Conservation (phyloP, 352 stramenopile species). For the Globisporangium echinulatum region DNA sequence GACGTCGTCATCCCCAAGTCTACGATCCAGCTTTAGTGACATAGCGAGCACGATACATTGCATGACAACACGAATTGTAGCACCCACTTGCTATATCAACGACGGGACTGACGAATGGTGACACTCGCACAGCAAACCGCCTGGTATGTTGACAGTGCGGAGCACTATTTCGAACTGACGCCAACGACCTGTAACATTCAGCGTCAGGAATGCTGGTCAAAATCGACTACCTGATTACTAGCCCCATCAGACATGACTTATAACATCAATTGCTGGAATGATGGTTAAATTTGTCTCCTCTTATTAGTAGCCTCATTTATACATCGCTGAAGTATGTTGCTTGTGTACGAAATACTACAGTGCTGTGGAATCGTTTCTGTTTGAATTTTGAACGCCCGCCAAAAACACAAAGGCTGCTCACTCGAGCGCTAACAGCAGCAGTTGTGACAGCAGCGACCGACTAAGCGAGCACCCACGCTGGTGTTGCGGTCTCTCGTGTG, state of each 20-base stretch:
- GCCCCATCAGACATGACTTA: too few relatives aligned
- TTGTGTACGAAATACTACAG: background rate
- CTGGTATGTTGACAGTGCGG: too few relatives aligned
- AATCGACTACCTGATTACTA: too few relatives aligned
- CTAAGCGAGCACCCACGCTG: background rate
- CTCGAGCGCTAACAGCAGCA: background rate
- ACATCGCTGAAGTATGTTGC: background rate
- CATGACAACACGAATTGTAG: too few relatives aligned
- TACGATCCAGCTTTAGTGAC: slow-evolving; percentile 45
- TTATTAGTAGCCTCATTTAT: background rate
- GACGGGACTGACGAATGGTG: too few relatives aligned
- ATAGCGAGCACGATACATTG: background rate
- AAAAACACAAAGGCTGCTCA: background rate
- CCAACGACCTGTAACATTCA: too few relatives aligned
- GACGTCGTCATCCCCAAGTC: slow-evolving; percentile 29
- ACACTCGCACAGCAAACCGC: too few relatives aligned
- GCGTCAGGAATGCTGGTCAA: too few relatives aligned
- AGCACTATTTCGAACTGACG: too few relatives aligned
- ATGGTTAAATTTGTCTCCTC: too few relatives aligned
- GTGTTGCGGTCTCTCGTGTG: background rate
- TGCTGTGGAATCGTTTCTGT: background rate
- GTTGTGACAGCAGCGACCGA: background rate
- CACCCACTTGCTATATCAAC: too few relatives aligned
- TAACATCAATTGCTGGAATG: too few relatives aligned
- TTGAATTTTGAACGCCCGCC: slow-evolving; percentile 12